phyloP scores from a whole-genome alignment of 257 asterid species.

The Solanum pennellii region DNA sequence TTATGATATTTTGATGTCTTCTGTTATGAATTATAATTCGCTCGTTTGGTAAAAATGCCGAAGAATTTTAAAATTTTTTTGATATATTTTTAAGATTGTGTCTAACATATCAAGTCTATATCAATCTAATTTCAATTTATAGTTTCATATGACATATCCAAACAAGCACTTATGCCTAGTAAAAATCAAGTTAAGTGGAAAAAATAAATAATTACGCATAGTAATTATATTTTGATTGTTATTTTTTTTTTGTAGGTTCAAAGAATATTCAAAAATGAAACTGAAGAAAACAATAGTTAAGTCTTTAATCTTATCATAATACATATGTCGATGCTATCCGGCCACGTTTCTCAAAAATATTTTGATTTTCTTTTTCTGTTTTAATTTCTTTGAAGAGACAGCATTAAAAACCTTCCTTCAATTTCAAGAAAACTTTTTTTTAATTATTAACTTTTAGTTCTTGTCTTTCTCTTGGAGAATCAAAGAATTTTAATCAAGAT shows the following conservation, averaged over 20 bases:
- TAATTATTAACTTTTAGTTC: not conserved
- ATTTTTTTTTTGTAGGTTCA: not conserved
- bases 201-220: too few relatives aligned
- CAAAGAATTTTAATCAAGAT: too few relatives aligned
- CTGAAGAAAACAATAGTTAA: too few relatives aligned
- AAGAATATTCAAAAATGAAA: too few relatives aligned
- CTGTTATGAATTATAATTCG: too few relatives aligned
- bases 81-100: too few relatives aligned
- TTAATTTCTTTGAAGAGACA: slow-evolving; percentile 3
- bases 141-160: not conserved
- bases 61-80: too few relatives aligned
- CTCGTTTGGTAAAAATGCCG: too few relatives aligned
- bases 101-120: too few relatives aligned
- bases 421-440: slow-evolving; percentile 27
- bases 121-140: too few relatives aligned
- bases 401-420: slow-evolving; percentile 53
- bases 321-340: not conserved
- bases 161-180: not conserved
- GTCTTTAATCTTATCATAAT: not conserved
- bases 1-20: too few relatives aligned
- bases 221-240: not conserved
- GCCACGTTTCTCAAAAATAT: not conserved
- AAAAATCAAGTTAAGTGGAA: not conserved
- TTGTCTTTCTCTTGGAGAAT: too few relatives aligned
- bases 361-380: not conserved